Base-by-base conservation (phyloP, 768 basidiomycete species). In the Pulveroboletus sp. region DNA sequence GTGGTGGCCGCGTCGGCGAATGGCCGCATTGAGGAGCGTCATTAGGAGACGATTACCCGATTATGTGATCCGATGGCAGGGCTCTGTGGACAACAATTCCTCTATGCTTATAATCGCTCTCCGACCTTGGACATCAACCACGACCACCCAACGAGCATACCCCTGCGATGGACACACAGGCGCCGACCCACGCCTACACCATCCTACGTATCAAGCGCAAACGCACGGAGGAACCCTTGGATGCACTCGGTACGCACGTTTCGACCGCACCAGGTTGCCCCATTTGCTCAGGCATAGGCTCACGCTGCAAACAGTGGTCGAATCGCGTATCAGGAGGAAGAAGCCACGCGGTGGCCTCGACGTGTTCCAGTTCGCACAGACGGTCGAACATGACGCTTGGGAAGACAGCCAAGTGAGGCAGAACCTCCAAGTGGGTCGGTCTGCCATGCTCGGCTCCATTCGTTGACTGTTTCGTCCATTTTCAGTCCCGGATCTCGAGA, bases 121-220 rank as follows among this genome's bases (percentile, higher is more conserved):
- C n/a, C n/a, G n/a, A n/a, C n/a, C n/a, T n/a, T n/a, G n/a, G n/a
- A n/a, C n/a, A n/a, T n/a, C n/a, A n/a, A 26, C 53, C 20, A 14
- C 34, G 6, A 30, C 35, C 8, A 43, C 6, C 27, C 56, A 5
- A 32, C 44, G n/a, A 48, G 31, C 30, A 29, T 23, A 23, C 17
- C n/a, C n/a, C 5, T 4, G 38, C 7, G 42, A 69, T 67, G 67
- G 55, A 60, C 4, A 12, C 16, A 12, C 63, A 61, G 38, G 12
- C 45, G 17, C 55, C 45, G 31, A 60, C 63, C 41, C 75, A 75
- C 45, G 64, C 79, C 7, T 85, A 80, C 60, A 86, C 89, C 1
- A 84, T 91, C 58, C 67, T 91, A 27, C 80, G 89, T 27, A 89
- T 91, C 67, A 91, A 91, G 65, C 77, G 89, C 29, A 90, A 89